phyloP scores from a whole-genome alignment of 306 rosid genomes.

The Fagus crenata region DNA sequence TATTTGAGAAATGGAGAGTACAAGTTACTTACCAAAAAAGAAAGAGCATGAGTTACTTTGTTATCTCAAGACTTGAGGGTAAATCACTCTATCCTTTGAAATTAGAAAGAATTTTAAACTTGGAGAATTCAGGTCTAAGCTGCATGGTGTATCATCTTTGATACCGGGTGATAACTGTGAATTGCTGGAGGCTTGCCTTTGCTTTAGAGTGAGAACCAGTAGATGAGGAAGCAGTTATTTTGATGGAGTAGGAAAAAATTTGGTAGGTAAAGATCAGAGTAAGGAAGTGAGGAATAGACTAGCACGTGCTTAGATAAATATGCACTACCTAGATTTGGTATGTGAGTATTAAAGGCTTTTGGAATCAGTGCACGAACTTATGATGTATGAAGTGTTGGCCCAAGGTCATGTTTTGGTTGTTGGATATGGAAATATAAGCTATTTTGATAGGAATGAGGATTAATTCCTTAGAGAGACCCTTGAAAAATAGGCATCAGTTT shows the following conservation, averaged over 20 bases:
- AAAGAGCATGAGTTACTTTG: too few species aligned
- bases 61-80: neutral
- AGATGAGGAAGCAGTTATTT: neutral
- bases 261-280: neutral
- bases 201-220: too few species aligned
- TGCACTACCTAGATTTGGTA: neutral
- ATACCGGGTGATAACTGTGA: neutral
- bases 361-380: neutral
- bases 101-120: neutral
- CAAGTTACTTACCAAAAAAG: too few species aligned
- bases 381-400: neutral
- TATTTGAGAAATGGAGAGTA: too few species aligned
- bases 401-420: too few species aligned
- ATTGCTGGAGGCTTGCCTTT: too few species aligned
- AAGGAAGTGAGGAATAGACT: neutral
- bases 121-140: neutral
- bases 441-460: too few species aligned
- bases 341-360: neutral
- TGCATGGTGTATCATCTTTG: neutral
- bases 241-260: neutral
- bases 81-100: neutral
- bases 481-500: neutral
- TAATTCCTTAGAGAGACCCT: neutral
- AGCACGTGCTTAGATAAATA: neutral
- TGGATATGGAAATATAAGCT: too few species aligned